Evolutionary conservation across 352 stramenopile genomes (phyloP).

Genomic region (Phytophthora niederhauseri): DNA sequence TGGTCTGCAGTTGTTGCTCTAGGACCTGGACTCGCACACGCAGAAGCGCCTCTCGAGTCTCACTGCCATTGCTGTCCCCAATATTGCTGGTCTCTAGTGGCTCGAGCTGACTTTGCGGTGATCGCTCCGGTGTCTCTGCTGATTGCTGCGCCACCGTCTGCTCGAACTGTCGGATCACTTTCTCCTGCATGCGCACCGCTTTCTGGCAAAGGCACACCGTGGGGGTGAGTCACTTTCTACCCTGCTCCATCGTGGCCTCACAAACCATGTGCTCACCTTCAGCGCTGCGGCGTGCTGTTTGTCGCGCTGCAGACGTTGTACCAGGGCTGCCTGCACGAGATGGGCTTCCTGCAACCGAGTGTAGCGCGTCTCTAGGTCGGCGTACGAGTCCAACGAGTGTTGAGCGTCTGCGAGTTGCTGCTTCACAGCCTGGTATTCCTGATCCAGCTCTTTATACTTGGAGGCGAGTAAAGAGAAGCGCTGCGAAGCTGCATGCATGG

Average conservation of each 20-base stretch:
- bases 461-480: slow-evolving; percentile 58
- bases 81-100: not conserved
- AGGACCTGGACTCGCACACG: slow-evolving; percentile 66
- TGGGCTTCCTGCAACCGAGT: slow-evolving; percentile 75
- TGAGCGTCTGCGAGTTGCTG: slow-evolving; percentile 46
- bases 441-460: slow-evolving; percentile 75
- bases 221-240: slow-evolving; percentile 7
- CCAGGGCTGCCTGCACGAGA: slow-evolving; percentile 60
- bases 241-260: not conserved
- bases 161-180: slow-evolving; percentile 83
- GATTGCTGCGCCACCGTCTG: slow-evolving; percentile 55
- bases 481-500: slow-evolving; percentile 40
- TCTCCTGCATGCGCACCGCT: slow-evolving; percentile 77
- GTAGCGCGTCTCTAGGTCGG: slow-evolving; percentile 56
- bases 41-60: slow-evolving; percentile 35
- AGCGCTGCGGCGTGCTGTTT: slow-evolving; percentile 58
- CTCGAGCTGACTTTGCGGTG: slow-evolving; percentile 5
- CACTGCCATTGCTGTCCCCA: slow-evolving; percentile 5
- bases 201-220: slow-evolving; percentile 40
- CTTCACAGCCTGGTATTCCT: slow-evolving; percentile 38
- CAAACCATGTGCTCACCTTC: slow-evolving; percentile 35
- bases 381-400: slow-evolving; percentile 30
- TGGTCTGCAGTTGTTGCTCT: slow-evolving; percentile 71
- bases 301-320: slow-evolving; percentile 75
- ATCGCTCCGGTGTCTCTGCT: slow-evolving; percentile 10